phyloP scores from a whole-genome alignment of 331 rosid genomes.

The Cydonia oblonga region DNA sequence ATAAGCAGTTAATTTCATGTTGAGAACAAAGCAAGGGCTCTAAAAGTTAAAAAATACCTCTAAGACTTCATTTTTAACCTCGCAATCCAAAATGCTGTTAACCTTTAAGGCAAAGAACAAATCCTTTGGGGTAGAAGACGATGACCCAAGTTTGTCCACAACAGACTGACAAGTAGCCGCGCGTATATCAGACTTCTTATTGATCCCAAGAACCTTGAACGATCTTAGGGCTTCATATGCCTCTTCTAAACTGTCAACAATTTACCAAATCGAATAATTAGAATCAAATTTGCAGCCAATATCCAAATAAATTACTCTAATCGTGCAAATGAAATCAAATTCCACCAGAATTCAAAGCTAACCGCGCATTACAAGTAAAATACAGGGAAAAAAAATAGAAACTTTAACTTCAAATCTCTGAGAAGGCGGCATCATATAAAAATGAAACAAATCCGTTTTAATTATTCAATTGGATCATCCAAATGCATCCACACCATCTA shows the following conservation, averaged over 20 bases:
- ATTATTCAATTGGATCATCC: not conserved
- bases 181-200: conserved; percentile 41
- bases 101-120: conserved; percentile 64
- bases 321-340: not conserved
- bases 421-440: not conserved
- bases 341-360: not conserved
- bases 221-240: conserved; percentile 64
- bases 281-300: not conserved
- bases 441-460: not conserved
- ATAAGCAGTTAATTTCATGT: conserved; percentile 8
- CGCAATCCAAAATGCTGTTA: conserved; percentile 56
- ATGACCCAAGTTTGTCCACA: conserved; percentile 45
- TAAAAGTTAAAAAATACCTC: conserved; percentile 39
- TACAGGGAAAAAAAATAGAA: not conserved
- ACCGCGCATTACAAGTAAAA: not conserved
- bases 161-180: conserved; percentile 43
- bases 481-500: too few relatives aligned
- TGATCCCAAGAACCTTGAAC: conserved; percentile 56
- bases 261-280: conserved; percentile 8
- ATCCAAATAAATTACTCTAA: not conserved
- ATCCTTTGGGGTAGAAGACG: conserved; percentile 48
- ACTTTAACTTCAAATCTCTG: not conserved
- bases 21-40: conserved; percentile 9
- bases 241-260: conserved; percentile 61
- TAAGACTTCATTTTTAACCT: conserved; percentile 28